Base-by-base conservation (phyloP, 208 protist genomes). In the Angomonas deanei region DNA sequence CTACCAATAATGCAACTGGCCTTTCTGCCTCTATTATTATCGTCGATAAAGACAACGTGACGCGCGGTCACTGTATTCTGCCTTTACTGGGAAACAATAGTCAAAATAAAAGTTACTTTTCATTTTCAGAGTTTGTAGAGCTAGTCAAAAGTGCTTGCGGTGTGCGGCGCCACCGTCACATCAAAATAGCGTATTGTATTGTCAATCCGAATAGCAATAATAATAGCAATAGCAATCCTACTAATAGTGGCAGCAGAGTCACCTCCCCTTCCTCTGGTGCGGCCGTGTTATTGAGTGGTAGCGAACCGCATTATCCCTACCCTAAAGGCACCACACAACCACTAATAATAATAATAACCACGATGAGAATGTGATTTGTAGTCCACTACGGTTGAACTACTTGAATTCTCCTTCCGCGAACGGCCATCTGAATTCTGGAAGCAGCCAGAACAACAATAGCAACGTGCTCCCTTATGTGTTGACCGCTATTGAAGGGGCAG, bases 291-390 rank as follows among this genome's bases (percentile, higher is more conserved):
- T 24, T 56, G 50, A 28, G 26, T 24, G 50, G 28, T 24, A 11
- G 24, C 50, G 24, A 11, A 6, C 50, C 50, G 5, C 50, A 33
- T 11, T 34, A 19, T 24, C 26, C 19, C 50, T 56, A 11, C 26
- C 26, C 26, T 15, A 42, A n/a, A 42, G 36, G 8, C 36, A 8
- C 15, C 36, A 42, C 8, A 42, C 11, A n/a, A 42, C 11, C 15
- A 42, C 36, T 15, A 50, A 23, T 50, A 50, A 50, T 50, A 50
- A 50, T 50, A 26, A 50, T 23, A 50, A 50, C 23, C 13, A 50
- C 15, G 23, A 50, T 50, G 23, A 26, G 4, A 50, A 50, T 50
- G n/a, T n/a, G n/a, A n/a, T n/a, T n/a, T n/a, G n/a, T n/a, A n/a
- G n/a, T n/a, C n/a, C n/a, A n/a, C n/a, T n/a, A n/a, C n/a, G n/a